A percentile compares a stretch with the other conserved stretches of the same genome.
Evolutionary conservation across 192 early-diverging fungal species (phyloP).

Genomic region (Tieghemiomyces parasiticus): DNA sequence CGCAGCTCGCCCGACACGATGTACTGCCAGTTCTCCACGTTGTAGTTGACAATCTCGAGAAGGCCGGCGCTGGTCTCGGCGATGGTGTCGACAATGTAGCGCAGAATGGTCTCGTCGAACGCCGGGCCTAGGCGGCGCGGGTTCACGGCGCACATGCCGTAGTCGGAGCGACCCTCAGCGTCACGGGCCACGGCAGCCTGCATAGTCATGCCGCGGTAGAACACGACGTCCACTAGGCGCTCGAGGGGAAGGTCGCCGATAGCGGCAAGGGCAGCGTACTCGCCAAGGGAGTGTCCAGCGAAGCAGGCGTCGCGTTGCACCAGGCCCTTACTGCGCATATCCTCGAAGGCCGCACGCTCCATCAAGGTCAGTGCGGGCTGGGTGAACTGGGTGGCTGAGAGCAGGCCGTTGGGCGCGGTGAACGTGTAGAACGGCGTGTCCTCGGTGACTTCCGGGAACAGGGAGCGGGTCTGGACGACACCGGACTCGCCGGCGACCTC

Average conservation of each 20-base stretch:
- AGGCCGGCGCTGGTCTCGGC: constrained; percentile 58
- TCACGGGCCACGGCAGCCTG: constrained; percentile 83
- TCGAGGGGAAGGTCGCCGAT: constrained; percentile 78
- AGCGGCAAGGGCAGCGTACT: constrained; percentile 81
- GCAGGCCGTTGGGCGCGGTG: constrained; percentile 64
- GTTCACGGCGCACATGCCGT: constrained; percentile 91
- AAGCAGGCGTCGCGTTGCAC: constrained; percentile 71
- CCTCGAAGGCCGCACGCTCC: constrained; percentile 81
- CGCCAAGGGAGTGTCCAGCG: constrained; percentile 91
- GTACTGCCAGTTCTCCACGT: constrained; percentile 95
- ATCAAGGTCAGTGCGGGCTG: constrained; percentile 82
- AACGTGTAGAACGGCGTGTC: constrained; percentile 65
- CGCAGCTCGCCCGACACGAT: constrained; percentile 78
- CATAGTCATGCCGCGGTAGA: constrained; percentile 98
- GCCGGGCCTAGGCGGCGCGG: constrained; percentile 74
- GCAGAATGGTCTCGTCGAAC: constrained; percentile 73
- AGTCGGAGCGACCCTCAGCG: constrained; percentile 60
- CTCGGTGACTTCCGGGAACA: constrained; percentile 79
- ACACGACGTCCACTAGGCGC: constrained; percentile 76
- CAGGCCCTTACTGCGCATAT: constrained; percentile 77
- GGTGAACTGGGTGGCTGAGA: constrained; percentile 91
- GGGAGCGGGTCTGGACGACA: constrained; percentile 52
- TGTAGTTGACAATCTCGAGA: constrained; percentile 94
- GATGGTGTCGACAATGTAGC: constrained; percentile 68
- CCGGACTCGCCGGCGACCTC: constrained; percentile 65